phyloP scores from a whole-genome alignment of 139 green algal genomes.

The Chlorella vulgaris region DNA sequence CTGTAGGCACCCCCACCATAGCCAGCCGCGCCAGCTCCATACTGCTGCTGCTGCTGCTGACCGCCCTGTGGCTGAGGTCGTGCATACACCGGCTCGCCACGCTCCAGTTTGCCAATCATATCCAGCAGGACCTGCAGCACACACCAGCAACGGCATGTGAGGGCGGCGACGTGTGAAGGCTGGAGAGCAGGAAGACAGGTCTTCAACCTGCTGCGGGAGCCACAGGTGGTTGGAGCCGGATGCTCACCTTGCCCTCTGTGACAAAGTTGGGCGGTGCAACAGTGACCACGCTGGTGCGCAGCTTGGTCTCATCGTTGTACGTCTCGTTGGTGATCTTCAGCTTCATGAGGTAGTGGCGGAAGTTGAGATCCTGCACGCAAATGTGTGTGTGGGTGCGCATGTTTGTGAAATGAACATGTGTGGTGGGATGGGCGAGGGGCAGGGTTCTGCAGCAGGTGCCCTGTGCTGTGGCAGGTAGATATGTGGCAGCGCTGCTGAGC shows the following conservation, averaged over 20 bases:
- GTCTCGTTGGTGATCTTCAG: slow-evolving; percentile 84
- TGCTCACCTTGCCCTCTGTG: slow-evolving; percentile 6
- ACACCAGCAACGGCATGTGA: neutral
- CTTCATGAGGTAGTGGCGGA: slow-evolving; percentile 62
- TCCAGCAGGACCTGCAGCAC: slow-evolving; percentile 47
- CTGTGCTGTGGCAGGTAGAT: neutral
- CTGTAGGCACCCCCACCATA: neutral
- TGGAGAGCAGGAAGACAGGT: neutral
- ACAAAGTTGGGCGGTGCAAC: slow-evolving; percentile 40
- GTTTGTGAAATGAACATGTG: no score
- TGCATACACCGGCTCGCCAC: slow-evolving; percentile 40
- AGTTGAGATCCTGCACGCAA: slow-evolving; percentile 36
- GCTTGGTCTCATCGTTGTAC: slow-evolving; percentile 87
- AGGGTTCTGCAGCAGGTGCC: slow-evolving; percentile 7
- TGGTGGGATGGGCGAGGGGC: neutral
- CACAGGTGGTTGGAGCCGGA: neutral
- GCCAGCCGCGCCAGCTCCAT: neutral
- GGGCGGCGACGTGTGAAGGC: neutral
- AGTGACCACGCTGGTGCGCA: slow-evolving; percentile 67
- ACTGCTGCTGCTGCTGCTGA: neutral
- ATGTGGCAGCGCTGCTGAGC: no score
- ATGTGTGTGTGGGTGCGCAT: neutral
- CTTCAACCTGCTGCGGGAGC: neutral
- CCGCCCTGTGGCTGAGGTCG: neutral
- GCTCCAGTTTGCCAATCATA: slow-evolving; percentile 49